These are phyloP conservation scores for Trapa bicornis DNA, from an alignment of 345 rosid genomes.

Conservation along the genomic window DNA sequence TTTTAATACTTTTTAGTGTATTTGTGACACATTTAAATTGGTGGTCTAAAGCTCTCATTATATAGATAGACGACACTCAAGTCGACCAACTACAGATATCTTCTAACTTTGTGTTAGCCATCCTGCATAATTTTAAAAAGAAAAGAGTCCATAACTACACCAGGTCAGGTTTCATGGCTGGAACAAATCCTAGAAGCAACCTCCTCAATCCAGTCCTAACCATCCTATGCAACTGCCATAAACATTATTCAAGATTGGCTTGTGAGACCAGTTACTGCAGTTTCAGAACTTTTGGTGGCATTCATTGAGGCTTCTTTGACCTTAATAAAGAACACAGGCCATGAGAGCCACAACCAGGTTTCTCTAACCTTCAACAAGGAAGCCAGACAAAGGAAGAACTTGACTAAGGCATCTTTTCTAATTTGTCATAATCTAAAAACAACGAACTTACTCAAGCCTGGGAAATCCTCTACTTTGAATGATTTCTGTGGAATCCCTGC, in stretches of 20 bases:
- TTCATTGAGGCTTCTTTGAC: background rate
- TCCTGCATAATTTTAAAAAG: background rate
- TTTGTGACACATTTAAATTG: background rate
- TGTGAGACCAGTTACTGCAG: background rate
- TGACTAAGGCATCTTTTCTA: background rate
- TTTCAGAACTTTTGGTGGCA: too few species aligned
- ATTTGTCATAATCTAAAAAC: background rate
- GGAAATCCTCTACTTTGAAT: constrained; percentile 77
- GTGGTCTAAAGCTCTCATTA: background rate
- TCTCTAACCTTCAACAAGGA: background rate
- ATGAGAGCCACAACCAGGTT: background rate
- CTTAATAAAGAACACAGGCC: background rate
- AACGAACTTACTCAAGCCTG: constrained; percentile 77
- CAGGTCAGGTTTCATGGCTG: too few species aligned
- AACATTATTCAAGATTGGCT: background rate
- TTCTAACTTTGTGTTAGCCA: background rate
- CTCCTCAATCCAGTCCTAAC: background rate
- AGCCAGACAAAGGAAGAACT: background rate
- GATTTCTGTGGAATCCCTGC: constrained; percentile 64
- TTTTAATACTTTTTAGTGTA: too few species aligned
- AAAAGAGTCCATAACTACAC: background rate
- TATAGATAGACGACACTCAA: too few species aligned
- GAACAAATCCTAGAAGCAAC: background rate
- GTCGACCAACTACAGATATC: too few species aligned
- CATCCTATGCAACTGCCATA: background rate